Conservation (phyloP, 352 stramenopile species). For the Peronosclerospora sorghi region DNA sequence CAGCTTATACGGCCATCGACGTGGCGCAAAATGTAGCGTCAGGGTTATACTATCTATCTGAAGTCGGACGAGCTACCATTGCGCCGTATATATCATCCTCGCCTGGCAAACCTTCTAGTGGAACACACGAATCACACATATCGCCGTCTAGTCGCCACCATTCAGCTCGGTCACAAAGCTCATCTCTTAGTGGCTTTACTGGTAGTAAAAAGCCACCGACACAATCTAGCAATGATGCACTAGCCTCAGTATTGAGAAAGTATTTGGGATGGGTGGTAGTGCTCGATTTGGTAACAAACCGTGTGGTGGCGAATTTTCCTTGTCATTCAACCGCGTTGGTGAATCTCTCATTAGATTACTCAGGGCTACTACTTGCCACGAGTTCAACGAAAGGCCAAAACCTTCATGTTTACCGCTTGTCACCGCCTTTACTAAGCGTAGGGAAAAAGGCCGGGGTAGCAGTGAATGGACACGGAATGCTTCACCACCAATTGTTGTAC, state of each 20-base stretch:
- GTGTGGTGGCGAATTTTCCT: slow-evolving; percentile 59
- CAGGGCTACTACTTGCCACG: slow-evolving; percentile 61
- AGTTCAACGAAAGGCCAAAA: slow-evolving; percentile 81
- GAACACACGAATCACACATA: slow-evolving; percentile 3
- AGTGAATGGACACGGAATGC: slow-evolving; percentile 10
- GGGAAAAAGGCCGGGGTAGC: slow-evolving; percentile 12
- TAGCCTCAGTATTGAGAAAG: slow-evolving; percentile 16
- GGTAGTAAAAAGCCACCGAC: slow-evolving; percentile 1
- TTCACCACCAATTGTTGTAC: slow-evolving; percentile 56
- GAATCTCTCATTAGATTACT: slow-evolving; percentile 64
- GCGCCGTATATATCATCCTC: slow-evolving; percentile 66
- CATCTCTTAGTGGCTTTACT: slow-evolving; percentile 7
- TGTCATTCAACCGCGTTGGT: slow-evolving; percentile 67
- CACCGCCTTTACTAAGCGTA: slow-evolving; percentile 42
- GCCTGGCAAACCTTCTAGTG: slow-evolving; percentile 24
- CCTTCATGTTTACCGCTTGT: slow-evolving; percentile 71
- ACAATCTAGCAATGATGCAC: slow-evolving; percentile 7
- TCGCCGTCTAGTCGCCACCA: slow-evolving; percentile 8
- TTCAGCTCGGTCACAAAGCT: slow-evolving; percentile 8
- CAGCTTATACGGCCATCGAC: slow-evolving; percentile 63
- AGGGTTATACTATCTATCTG: slow-evolving; percentile 74
- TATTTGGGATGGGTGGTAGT: slow-evolving; percentile 55
- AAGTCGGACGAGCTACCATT: slow-evolving; percentile 54
- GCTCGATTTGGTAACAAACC: slow-evolving; percentile 47
- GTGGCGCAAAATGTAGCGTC: slow-evolving; percentile 83